A percentile compares a stretch with the other conserved stretches of the same genome.
Evolutionary conservation across 768 basidiomycete species (phyloP).

Genomic region (Leccinum pellstonianum): DNA sequence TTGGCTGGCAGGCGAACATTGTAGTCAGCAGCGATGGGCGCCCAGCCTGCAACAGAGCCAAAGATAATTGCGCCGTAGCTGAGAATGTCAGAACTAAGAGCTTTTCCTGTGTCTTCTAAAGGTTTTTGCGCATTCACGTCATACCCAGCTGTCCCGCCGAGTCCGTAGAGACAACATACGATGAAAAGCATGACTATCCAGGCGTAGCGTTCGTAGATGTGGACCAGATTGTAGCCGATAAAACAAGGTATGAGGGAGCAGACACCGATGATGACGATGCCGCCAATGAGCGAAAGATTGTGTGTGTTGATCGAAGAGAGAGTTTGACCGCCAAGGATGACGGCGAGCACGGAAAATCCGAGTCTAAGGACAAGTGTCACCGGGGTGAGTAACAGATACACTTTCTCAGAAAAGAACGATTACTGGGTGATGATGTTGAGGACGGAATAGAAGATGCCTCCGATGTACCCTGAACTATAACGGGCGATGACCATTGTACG

Average conservation of each 20-base stretch:
- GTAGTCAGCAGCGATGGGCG: slow-evolving; percentile 54
- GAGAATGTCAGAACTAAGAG: slow-evolving; percentile 47
- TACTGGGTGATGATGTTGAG: slow-evolving; percentile 54
- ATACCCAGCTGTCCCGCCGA: slow-evolving; percentile 48
- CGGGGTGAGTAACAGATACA: neutral
- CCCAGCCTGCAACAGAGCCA: slow-evolving; percentile 49
- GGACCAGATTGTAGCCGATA: slow-evolving; percentile 46
- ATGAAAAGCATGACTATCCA: slow-evolving; percentile 49
- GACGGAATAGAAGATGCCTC: slow-evolving; percentile 48
- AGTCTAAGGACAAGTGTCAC: slow-evolving; percentile 29
- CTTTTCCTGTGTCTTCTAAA: slow-evolving; percentile 42
- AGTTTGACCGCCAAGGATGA: slow-evolving; percentile 56
- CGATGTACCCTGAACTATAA: slow-evolving; percentile 48
- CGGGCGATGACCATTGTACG: slow-evolving; percentile 54
- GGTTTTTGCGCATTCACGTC: slow-evolving; percentile 43
- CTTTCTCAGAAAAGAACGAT: slow-evolving; percentile 1
- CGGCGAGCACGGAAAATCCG: slow-evolving; percentile 47
- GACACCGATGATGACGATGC: slow-evolving; percentile 46
- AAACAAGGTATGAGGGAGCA: slow-evolving; percentile 46
- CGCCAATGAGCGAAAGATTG: slow-evolving; percentile 46
- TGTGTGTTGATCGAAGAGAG: slow-evolving; percentile 45
- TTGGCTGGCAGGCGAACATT: slow-evolving; percentile 48
- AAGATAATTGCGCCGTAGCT: slow-evolving; percentile 54
- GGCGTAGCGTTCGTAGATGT: slow-evolving; percentile 53
- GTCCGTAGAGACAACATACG: slow-evolving; percentile 51